Percentiles rank a stretch among this genome's conserved stretches.
Conservation (phyloP, 352 stramenopile genomes). For the Globisporangium viniferum region DNA sequence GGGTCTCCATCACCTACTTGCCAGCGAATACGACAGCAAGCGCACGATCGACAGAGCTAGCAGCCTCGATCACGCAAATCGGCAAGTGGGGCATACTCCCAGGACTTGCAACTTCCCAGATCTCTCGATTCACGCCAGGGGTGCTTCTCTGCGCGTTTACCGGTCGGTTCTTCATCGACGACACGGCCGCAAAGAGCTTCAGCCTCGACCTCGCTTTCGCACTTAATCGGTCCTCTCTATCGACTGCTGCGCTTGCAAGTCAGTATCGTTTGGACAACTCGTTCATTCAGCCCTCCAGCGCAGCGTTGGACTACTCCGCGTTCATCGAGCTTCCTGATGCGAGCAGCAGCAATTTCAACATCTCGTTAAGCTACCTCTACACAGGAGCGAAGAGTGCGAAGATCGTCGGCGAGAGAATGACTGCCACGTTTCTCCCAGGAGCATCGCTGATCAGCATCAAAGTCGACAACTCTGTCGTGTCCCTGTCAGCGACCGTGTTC, state of each 20-base stretch:
- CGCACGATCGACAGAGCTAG: slow-evolving; percentile 26
- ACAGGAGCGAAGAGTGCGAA: slow-evolving; percentile 38
- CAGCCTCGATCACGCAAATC: slow-evolving; percentile 22
- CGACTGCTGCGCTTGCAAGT: slow-evolving; percentile 7
- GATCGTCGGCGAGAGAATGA: slow-evolving; percentile 38
- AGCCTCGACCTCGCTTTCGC: slow-evolving; percentile 43
- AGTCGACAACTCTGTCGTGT: slow-evolving; percentile 20
- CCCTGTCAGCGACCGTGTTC: slow-evolving; percentile 23
- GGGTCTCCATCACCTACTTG: slow-evolving; percentile 38
- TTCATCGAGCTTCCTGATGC: slow-evolving; percentile 24
- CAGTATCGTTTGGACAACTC: slow-evolving; percentile 38
- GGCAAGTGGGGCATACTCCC: slow-evolving; percentile 29
- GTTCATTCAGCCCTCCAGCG: slow-evolving; percentile 43
- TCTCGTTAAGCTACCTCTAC: slow-evolving; percentile 38
- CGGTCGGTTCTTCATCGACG: slow-evolving; percentile 51
- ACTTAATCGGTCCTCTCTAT: slow-evolving; percentile 15
- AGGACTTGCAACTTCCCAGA: slow-evolving; percentile 23
- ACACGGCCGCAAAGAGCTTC: slow-evolving; percentile 41
- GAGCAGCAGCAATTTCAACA: slow-evolving; percentile 13
- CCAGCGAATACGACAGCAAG: slow-evolving; percentile 23
- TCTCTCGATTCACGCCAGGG: slow-evolving; percentile 22
- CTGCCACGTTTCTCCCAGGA: slow-evolving; percentile 33
- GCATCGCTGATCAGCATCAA: slow-evolving; percentile 25
- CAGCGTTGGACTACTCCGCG: slow-evolving; percentile 42
- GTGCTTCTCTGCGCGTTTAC: slow-evolving; percentile 48